Base-by-base conservation (phyloP, 805 yeast species). In the Metschnikowia lunata region DNA sequence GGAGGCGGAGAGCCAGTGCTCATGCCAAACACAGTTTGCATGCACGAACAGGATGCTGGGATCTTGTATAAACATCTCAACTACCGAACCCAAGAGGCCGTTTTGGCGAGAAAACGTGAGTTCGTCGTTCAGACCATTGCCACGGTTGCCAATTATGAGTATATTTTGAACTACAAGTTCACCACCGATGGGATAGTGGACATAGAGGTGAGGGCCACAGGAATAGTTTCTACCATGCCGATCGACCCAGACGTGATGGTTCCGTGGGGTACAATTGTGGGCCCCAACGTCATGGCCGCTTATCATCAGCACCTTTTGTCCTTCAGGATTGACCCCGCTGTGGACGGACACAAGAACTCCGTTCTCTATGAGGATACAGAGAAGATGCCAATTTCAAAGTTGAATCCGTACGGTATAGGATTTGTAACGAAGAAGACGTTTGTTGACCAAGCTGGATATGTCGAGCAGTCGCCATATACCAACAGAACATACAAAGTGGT, bases 141-240 rank as follows among this genome's bases (percentile, higher is more conserved):
- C 29, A 85, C 93, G 32, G 91, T 85, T 49, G 89, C 89, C 48
- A 85, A 85, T 72, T 85, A 85, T 69, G 95, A 85, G 69, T 85
- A 85, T 70, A 77, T 83, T 52, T 63, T 85, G 54, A 84, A 84
- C 67, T 69, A 81, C 60, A 77, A 83, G 59, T 80, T 85, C 58
- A 85, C 81, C 56, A 88, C 79, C 65, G 88, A 83, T 53, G 95
- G 90, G 58, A 80, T 82, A 43, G 80, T 85, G 55, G 81, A 80
- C 52, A 80, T 85, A 48, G 88, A 86, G 63, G 83, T 83, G 47
- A 77, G 91, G 69, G 93, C 93, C 49, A 85, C 95, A 46, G 95
- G 95, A 74, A 85, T 85, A 59, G 73, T 85, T 53, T 85, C 91
- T 31, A 85, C 95, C 47, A 84, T 82, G 84, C 88, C 89, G 56